phyloP scores from a whole-genome alignment of 768 basidiomycete genomes.

The Tylopilus felleus region DNA sequence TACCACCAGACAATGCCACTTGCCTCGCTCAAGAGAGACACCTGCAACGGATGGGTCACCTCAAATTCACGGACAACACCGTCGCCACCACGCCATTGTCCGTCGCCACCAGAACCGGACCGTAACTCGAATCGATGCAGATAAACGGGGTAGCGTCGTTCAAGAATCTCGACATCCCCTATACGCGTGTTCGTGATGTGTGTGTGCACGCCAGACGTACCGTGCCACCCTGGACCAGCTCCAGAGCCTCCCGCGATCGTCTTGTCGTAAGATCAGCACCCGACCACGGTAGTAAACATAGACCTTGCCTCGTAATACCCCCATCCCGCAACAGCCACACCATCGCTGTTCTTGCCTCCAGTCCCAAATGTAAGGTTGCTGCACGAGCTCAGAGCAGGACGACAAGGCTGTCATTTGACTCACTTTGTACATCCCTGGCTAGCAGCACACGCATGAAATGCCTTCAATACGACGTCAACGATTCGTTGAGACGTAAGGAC shows the following conservation, averaged over 20 bases:
- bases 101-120: slow-evolving; percentile 63
- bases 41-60: slow-evolving; percentile 76
- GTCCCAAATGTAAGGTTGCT: slow-evolving; percentile 88
- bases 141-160: slow-evolving; percentile 90
- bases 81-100: slow-evolving; percentile 76
- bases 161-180: slow-evolving; percentile 90
- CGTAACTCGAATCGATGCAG: slow-evolving; percentile 80
- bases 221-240: slow-evolving; percentile 86
- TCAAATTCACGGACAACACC: slow-evolving; percentile 84
- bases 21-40: slow-evolving; percentile 86
- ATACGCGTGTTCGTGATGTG: slow-evolving; percentile 93
- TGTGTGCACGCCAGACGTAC: slow-evolving; percentile 90
- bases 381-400: background rate
- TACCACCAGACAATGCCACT: slow-evolving; percentile 10
- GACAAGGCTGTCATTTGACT: slow-evolving; percentile 17
- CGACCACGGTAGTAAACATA: background rate
- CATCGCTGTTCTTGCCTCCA: slow-evolving; percentile 83
- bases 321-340: slow-evolving; percentile 75
- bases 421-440: slow-evolving; percentile 94
- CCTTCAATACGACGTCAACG: slow-evolving; percentile 89
- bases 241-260: slow-evolving; percentile 95
- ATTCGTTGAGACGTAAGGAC: slow-evolving; percentile 91
- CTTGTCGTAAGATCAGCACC: slow-evolving; percentile 25
- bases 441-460: slow-evolving; percentile 88
- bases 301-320: slow-evolving; percentile 76